Base-by-base conservation (phyloP, 2,329 filamentous ascomycete species). In the Phaeosphaeria sp. region DNA sequence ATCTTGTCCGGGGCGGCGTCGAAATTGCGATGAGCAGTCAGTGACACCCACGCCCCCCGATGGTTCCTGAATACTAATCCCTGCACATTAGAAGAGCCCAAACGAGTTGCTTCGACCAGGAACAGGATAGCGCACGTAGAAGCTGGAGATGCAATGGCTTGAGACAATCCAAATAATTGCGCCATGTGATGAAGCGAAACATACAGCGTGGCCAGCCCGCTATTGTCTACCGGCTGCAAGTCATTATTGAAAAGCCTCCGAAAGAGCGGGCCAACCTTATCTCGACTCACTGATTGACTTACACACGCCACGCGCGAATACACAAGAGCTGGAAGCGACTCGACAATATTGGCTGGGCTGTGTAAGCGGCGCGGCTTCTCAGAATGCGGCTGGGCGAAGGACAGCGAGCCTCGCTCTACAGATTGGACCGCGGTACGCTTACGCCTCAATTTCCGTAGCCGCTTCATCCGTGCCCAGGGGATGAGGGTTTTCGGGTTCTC, bases 21-120 rank as follows among this genome's bases (percentile, higher is more conserved):
- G 46, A 51, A 53, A 59, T 59, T 59, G 52, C 33, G 56, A 59
- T 59, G 50, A 17, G 52, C 56, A 50, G 49, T 47, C 46, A 30
- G 23, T 47, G 23, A 27, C 46, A 44, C 42, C 42, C 42, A 22
- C 42, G 42, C 36, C 9, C 42, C 18, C 42, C 18, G 42, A 44
- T 44, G 36, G 36, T 39, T 39, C 36, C 36, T 39, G 5, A 39
- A n/a, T 7, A n/a, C 36, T 3, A 9, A 39, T n/a, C 36, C 36
- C 36, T 39, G 36, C 36, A n/a, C 13, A 17, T 39, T 39, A 39
- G 6, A 5, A n/a, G 2, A 6, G n/a, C 36, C 36, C 13, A 39
- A 36, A 39, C 6, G 4, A 39, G 36, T n/a, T 39, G 15, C 36
- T n/a, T n/a, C 25, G 15, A n/a, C 15, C 36, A 6, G 4, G 4